These are phyloP conservation scores for Artemisia argyi DNA, from an alignment of 129 eudicot species.

Conservation along the genomic window DNA sequence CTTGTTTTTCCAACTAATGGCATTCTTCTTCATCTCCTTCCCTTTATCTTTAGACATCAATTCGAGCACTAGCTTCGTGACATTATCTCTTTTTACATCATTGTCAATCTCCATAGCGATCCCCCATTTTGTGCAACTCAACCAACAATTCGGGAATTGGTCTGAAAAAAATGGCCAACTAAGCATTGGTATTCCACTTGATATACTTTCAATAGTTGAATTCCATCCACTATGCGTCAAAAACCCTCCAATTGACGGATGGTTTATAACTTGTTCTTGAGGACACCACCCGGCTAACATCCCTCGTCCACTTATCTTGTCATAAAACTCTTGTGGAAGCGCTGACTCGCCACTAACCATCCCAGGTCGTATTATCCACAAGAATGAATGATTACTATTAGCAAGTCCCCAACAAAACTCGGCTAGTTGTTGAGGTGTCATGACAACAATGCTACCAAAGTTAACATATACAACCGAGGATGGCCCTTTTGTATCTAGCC, in stretches of 20 bases:
- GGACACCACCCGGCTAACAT: constrained; percentile 37
- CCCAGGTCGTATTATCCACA: constrained; percentile 39
- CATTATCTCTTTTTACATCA: constrained; percentile 30
- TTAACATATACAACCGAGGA: constrained; percentile 48
- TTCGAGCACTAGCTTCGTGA: constrained; percentile 34
- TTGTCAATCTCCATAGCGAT: constrained; percentile 43
- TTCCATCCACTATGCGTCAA: constrained; percentile 41
- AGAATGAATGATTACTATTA: constrained; percentile 31
- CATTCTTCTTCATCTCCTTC: constrained; percentile 26
- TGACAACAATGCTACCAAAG: constrained; percentile 47
- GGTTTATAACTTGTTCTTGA: constrained; percentile 36
- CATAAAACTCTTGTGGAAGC: constrained; percentile 32
- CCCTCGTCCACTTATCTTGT: constrained; percentile 32
- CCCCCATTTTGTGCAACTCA: constrained; percentile 37
- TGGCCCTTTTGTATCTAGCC: constrained; percentile 43
- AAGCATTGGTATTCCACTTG: constrained; percentile 34
- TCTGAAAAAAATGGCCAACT: constrained; percentile 40
- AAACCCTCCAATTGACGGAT: constrained; percentile 37
- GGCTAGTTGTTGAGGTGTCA: constrained; percentile 33
- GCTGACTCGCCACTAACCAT: constrained; percentile 29
- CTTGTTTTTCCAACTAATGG: constrained; percentile 19
- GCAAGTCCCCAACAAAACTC: constrained; percentile 46
- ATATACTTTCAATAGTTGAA: constrained; percentile 34
- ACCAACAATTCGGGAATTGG: constrained; percentile 35
- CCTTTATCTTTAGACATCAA: constrained; percentile 35